Evolutionary conservation across 192 early-diverging fungal genomes (phyloP).

Genomic region (Backusella liffmaniae): DNA sequence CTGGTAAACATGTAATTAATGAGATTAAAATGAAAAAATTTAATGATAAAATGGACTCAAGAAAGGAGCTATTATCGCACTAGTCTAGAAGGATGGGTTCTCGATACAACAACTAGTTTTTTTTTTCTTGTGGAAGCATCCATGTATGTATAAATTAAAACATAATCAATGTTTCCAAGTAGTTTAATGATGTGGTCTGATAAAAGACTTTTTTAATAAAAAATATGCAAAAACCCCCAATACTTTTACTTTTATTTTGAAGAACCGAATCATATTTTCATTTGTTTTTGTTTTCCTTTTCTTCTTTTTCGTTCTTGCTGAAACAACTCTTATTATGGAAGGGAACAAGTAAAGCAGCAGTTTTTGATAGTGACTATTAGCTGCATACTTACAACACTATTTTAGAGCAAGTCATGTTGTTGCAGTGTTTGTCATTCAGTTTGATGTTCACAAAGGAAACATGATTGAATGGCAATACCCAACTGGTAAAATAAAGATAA

Average conservation of each 20-base stretch:
- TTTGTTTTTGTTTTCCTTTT: background rate
- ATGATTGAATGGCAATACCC: conserved; percentile 55
- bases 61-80: background rate
- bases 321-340: background rate
- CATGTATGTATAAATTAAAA: no score
- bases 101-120: background rate
- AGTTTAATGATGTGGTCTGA: no score
- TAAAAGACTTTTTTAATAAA: background rate
- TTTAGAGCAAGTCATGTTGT: conserved; percentile 28
- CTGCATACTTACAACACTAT: background rate
- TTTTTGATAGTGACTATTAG: background rate
- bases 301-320: background rate
- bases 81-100: background rate
- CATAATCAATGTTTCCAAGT: no score
- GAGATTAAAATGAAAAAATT: background rate
- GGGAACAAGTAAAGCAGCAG: background rate
- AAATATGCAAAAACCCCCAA: background rate
- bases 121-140: no score
- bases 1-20: background rate
- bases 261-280: conserved; percentile 1
- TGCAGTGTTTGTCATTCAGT: conserved; percentile 52
- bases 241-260: background rate
- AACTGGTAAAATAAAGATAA: conserved; percentile 18
- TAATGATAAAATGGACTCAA: background rate
- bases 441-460: conserved; percentile 53